phyloP scores from a whole-genome alignment of 2,329 filamentous ascomycete species.

The Penicillium frequentans region DNA sequence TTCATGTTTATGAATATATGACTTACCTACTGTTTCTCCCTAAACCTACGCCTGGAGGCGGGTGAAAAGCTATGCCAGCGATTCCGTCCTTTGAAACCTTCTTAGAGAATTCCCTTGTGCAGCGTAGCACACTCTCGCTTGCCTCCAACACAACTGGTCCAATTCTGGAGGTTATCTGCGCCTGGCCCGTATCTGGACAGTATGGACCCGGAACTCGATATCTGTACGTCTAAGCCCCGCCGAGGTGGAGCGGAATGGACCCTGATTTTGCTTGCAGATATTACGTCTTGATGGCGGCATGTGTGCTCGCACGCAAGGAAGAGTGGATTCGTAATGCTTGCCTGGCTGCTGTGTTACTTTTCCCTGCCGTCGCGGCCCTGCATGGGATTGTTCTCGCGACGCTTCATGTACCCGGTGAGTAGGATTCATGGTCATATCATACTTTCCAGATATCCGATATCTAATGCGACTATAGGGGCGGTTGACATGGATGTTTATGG shows the following conservation, averaged over 20 bases:
- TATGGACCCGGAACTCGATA: conserved; percentile 43
- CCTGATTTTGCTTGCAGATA: conserved; percentile 46
- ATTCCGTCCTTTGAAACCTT: conserved; percentile 9
- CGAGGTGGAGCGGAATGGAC: background rate
- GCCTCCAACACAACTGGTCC: conserved; percentile 24
- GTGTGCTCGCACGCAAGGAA: conserved; percentile 61
- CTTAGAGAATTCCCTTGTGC: conserved; percentile 11
- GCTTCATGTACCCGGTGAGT: conserved; percentile 59
- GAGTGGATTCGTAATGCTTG: conserved; percentile 65
- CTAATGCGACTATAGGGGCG: conserved; percentile 46
- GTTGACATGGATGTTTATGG: conserved; percentile 70
- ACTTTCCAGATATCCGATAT: background rate
- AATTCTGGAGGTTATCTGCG: conserved; percentile 39
- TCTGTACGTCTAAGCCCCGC: conserved; percentile 32
- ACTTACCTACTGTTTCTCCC: conserved; percentile 1
- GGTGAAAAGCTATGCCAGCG: conserved; percentile 21
- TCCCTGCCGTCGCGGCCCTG: conserved; percentile 64
- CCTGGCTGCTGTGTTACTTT: conserved; percentile 61
- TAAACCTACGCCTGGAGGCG: background rate
- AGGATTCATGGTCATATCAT: no score
- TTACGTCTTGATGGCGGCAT: conserved; percentile 64
- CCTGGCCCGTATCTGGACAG: conserved; percentile 46
- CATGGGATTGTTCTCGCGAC: conserved; percentile 63
- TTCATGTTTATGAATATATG: conserved; percentile 5
- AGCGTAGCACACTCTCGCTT: conserved; percentile 10